Evolutionary conservation across 352 stramenopile species (phyloP).

Genomic region (Pythium grandisporangium): DNA sequence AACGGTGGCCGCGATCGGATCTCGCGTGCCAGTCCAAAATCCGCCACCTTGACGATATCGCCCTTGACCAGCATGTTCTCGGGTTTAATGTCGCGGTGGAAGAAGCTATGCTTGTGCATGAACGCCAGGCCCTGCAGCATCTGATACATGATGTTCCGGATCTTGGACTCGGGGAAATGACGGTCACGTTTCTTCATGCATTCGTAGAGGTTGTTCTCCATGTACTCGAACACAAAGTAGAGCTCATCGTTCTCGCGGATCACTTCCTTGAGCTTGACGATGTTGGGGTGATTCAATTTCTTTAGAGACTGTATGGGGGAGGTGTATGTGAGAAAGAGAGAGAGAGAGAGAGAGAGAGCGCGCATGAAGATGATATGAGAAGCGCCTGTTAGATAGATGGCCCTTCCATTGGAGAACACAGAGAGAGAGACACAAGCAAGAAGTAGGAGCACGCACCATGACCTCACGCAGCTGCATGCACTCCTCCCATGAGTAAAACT

Average conservation of each 20-base stretch:
- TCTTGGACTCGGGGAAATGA: conserved; percentile 90
- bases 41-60: conserved; percentile 94
- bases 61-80: conserved; percentile 97
- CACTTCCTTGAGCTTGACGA: conserved; percentile 98
- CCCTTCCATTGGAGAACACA: neutral
- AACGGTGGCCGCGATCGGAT: conserved; percentile 89
- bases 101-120: conserved; percentile 98
- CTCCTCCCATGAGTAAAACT: conserved; percentile 95
- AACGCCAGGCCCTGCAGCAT: conserved; percentile 96
- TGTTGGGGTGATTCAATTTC: conserved; percentile 96
- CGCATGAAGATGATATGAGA: too few species aligned
- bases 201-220: conserved; percentile 97
- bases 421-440: neutral
- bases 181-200: conserved; percentile 91
- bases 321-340: too few species aligned
- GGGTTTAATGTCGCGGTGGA: conserved; percentile 98
- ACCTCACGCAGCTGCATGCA: conserved; percentile 97
- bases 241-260: conserved; percentile 96
- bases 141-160: conserved; percentile 96
- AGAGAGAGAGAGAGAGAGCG: too few species aligned
- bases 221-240: conserved; percentile 99
- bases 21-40: conserved; percentile 97
- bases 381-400: neutral
- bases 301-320: conserved; percentile 84
- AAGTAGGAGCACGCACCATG: too few species aligned